These are phyloP conservation scores for Phytophthora quininea DNA, from an alignment of 352 stramenopile species.

Conservation along the genomic window DNA sequence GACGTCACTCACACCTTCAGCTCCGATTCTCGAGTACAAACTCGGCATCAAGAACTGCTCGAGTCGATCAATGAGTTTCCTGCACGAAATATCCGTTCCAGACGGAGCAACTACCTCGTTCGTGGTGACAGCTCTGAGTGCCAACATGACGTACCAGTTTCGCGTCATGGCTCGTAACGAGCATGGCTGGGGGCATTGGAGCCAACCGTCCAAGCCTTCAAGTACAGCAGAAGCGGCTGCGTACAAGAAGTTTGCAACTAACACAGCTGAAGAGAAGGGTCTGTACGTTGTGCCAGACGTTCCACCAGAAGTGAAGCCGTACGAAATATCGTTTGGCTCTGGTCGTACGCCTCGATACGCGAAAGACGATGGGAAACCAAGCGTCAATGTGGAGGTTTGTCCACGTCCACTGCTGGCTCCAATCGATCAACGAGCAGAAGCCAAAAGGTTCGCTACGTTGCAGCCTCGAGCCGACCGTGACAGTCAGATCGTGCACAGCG, in stretches of 20 bases:
- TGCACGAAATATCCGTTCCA: constrained; percentile 52
- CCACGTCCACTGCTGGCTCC: constrained; percentile 35
- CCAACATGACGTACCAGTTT: constrained; percentile 88
- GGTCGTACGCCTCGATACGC: constrained; percentile 70
- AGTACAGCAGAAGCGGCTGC: constrained; percentile 43
- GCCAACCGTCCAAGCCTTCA: constrained; percentile 62
- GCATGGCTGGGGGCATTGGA: constrained; percentile 74
- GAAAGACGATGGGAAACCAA: constrained; percentile 32
- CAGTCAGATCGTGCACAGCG: constrained; percentile 55
- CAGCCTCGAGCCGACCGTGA: constrained; percentile 48
- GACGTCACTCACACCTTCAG: constrained; percentile 16
- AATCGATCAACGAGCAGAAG: constrained; percentile 16
- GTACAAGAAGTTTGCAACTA: constrained; percentile 16
- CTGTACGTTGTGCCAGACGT: constrained; percentile 46
- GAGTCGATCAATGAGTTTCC: constrained; percentile 57
- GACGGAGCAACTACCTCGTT: constrained; percentile 28
- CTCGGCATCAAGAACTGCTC: constrained; percentile 65
- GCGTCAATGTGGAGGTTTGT: constrained; percentile 47
- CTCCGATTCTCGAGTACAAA: constrained; percentile 56
- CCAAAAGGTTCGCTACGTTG: constrained; percentile 48
- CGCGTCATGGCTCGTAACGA: constrained; percentile 71
- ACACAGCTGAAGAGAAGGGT: constrained; percentile 9
- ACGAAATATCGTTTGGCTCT: constrained; percentile 55
- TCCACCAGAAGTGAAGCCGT: constrained; percentile 57
- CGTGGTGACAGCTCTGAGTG: constrained; percentile 67